phyloP scores from a whole-genome alignment of 371 early-diverging fungal species.

The Syncephalastrum racemosum region DNA sequence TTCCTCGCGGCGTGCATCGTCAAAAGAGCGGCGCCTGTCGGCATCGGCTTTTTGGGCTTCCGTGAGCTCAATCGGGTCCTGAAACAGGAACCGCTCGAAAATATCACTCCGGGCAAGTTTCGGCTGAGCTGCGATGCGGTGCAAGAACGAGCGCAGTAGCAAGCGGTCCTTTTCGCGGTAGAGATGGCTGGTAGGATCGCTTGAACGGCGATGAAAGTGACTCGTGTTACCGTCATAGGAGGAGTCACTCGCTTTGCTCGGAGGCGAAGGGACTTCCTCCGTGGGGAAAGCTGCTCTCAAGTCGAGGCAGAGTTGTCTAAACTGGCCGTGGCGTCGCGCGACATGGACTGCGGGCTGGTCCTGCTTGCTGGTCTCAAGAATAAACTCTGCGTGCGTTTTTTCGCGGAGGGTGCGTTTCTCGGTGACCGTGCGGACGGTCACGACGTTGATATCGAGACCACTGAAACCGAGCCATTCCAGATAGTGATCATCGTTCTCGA shows the following conservation, averaged over 20 bases:
- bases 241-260: slow-evolving; percentile 26
- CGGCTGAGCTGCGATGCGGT: slow-evolving; percentile 33
- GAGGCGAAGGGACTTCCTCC: slow-evolving; percentile 24
- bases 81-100: slow-evolving; percentile 44
- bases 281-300: slow-evolving; percentile 27
- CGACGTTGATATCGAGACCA: slow-evolving; percentile 25
- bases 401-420: slow-evolving; percentile 28
- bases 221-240: slow-evolving; percentile 10
- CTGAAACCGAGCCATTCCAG: slow-evolving; percentile 27
- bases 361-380: slow-evolving; percentile 19
- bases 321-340: slow-evolving; percentile 41
- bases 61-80: slow-evolving; percentile 36
- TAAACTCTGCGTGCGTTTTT: slow-evolving; percentile 31
- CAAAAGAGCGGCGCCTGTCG: slow-evolving; percentile 32
- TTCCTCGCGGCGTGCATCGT: slow-evolving; percentile 41
- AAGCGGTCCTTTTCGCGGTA: slow-evolving; percentile 55
- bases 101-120: slow-evolving; percentile 30
- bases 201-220: slow-evolving; percentile 1
- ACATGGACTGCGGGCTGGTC: slow-evolving; percentile 19
- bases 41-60: slow-evolving; percentile 40
- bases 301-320: slow-evolving; percentile 29
- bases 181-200: background rate
- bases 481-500: slow-evolving; percentile 24
- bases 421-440: slow-evolving; percentile 25
- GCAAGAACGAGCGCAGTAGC: slow-evolving; percentile 46